These are phyloP conservation scores for Ceriops decandra DNA, from an alignment of 345 rosid species.

Conservation along the genomic window DNA sequence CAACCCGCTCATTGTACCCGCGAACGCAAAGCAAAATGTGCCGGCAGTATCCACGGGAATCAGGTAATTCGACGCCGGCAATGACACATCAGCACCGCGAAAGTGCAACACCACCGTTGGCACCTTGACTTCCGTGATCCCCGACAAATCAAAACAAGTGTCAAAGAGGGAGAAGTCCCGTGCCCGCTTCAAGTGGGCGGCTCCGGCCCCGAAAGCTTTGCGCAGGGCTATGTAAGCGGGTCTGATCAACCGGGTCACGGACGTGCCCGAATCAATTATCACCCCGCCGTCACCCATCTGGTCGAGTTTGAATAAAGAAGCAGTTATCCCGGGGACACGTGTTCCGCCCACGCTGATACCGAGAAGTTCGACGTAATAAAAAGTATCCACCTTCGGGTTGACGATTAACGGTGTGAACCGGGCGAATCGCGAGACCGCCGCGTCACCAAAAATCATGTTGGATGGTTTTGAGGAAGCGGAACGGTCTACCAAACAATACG, in stretches of 20 bases:
- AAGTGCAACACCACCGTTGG: constrained; percentile 74
- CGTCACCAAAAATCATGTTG: constrained; percentile 74
- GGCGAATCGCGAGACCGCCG: constrained; percentile 66
- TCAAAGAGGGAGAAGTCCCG: constrained; percentile 63
- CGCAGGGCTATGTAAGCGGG: constrained; percentile 64
- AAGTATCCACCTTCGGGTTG: constrained; percentile 87
- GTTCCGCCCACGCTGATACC: constrained; percentile 88
- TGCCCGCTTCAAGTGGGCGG: constrained; percentile 44
- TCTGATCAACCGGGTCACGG: constrained; percentile 73
- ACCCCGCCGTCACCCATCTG: constrained; percentile 82
- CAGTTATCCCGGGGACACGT: constrained; percentile 57
- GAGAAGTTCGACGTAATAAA: constrained; percentile 81
- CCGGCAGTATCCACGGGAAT: constrained; percentile 74
- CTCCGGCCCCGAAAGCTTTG: constrained; percentile 55
- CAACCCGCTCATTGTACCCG: constrained; percentile 82
- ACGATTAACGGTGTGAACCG: constrained; percentile 67
- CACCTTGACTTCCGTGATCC: constrained; percentile 57
- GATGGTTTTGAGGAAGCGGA: constrained; percentile 82
- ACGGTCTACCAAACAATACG: constrained; percentile 86
- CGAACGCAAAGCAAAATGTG: constrained; percentile 90
- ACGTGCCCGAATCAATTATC: constrained; percentile 82
- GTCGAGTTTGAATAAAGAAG: constrained; percentile 75
- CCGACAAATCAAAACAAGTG: constrained; percentile 76
- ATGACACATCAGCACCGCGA: constrained; percentile 67
- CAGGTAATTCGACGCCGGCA: constrained; percentile 87